phyloP scores from a whole-genome alignment of 1,139 yeast species.

The Lodderomyces metapsilosis region DNA sequence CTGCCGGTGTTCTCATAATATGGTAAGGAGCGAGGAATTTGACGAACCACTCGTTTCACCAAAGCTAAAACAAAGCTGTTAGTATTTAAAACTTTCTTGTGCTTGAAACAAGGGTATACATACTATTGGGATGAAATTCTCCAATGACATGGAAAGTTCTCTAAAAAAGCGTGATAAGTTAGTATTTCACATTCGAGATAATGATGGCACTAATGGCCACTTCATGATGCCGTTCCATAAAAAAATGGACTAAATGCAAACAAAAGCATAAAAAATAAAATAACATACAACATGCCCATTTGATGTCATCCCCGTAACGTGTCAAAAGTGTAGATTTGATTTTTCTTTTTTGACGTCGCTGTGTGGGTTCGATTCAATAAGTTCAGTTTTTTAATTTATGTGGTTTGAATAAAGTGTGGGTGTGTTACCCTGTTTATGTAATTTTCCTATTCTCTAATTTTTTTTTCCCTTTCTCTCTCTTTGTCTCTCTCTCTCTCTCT shows the following conservation, averaged over 20 bases:
- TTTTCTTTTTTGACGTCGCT: not conserved
- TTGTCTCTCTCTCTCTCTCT: too few species aligned
- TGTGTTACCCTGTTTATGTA: not conserved
- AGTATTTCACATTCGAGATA: not conserved
- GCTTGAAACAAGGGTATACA: slow-evolving; percentile 12
- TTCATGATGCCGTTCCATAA: not conserved
- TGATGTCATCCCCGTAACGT: slow-evolving; percentile 1
- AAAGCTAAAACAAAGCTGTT: slow-evolving; percentile 13
- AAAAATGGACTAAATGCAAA: too few species aligned
- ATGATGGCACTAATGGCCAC: not conserved
- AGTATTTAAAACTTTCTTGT: slow-evolving; percentile 2
- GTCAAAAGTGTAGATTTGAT: not conserved
- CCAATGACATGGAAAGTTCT: slow-evolving; percentile 7
- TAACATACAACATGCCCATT: not conserved
- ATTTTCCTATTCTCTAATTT: not conserved
- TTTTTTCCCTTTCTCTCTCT: not conserved
- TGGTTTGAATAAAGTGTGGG: not conserved
- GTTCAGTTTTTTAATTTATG: not conserved
- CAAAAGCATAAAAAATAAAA: too few species aligned
- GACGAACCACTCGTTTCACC: slow-evolving; percentile 13
- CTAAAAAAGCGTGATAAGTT: not conserved
- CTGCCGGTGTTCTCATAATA: slow-evolving; percentile 12
- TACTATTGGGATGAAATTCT: slow-evolving; percentile 24
- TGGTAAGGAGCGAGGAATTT: slow-evolving; percentile 17
- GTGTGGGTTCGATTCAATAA: not conserved